A percentile compares a stretch with the other conserved stretches of the same genome.
phyloP scores from a whole-genome alignment of 2,329 filamentous ascomycete species.

The Chaetomiaceae sp. region DNA sequence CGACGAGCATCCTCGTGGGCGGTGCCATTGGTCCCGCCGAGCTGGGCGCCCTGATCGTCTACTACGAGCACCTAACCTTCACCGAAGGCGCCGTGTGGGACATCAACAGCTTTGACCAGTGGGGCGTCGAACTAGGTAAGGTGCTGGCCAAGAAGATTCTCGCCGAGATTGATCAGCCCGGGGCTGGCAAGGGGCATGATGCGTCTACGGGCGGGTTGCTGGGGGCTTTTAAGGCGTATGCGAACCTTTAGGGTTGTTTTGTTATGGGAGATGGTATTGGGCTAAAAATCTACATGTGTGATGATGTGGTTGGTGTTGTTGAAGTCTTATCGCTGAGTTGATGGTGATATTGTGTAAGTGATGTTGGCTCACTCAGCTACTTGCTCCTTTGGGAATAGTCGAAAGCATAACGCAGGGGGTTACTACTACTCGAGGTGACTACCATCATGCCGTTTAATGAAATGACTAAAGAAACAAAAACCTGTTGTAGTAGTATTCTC shows the following conservation, averaged over 20 bases:
- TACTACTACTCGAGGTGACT: too few relatives aligned
- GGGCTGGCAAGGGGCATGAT: constrained; percentile 71
- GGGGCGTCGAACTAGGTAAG: constrained; percentile 98
- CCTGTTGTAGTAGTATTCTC: too few relatives aligned
- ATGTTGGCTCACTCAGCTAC: too few relatives aligned
- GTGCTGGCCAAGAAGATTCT: constrained; percentile 89
- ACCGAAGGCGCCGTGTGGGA: constrained; percentile 98
- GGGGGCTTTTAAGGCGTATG: constrained; percentile 81
- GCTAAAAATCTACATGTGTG: too few relatives aligned
- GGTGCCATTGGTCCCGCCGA: constrained; percentile 91
- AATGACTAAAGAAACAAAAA: too few relatives aligned
- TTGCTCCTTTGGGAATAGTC: too few relatives aligned
- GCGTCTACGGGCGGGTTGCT: constrained; percentile 84
- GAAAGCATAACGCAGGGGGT: too few relatives aligned
- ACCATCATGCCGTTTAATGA: too few relatives aligned
- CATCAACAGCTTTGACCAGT: constrained; percentile 99
- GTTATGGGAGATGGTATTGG: constrained; percentile 30
- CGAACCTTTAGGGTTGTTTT: constrained; percentile 34
- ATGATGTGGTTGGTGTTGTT: too few relatives aligned
- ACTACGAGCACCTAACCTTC: constrained; percentile 98
- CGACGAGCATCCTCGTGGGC: constrained; percentile 85
- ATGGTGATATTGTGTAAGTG: too few relatives aligned
- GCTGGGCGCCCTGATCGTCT: constrained; percentile 91
- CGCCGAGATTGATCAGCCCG: constrained; percentile 75
- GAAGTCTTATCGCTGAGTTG: too few relatives aligned